Evolutionary conservation across 768 basidiomycete species (phyloP), one percentile per base, ranked within the genome.

Genomic region (Pulveroboletus frians): DNA sequence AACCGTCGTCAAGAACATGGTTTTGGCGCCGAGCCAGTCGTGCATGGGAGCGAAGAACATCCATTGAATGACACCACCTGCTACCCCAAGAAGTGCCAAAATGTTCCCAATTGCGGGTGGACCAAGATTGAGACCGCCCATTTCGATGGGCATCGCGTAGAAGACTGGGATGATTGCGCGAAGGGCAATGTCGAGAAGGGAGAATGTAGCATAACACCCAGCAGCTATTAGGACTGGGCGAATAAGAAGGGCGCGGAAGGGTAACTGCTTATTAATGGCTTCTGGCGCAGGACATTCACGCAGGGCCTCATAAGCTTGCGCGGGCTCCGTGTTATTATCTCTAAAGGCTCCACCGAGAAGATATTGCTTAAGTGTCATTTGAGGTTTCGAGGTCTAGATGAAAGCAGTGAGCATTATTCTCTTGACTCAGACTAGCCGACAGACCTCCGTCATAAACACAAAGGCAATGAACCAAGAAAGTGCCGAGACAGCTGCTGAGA

Each of bases 121-220:
- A 9, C 54, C 53, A 1, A 65, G 56, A 34, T 36, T 27, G n/a
- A 67, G 58, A 18, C 63, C 67, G 37, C 68, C 67, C 21, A 69
- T 45, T 46, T 57, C 58, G 4, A 70, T 55, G 2, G 67, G 59
- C 26, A 62, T 59, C 27, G 66, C 56, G 13, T 62, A 65, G 52
- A 67, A 71, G 31, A 71, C 50, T 1, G 72, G 69, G 7, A 58
- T 23, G 11, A 74, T 35, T 4, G 83, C 75, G 37, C 77, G 78
- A 55, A 78, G 78, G 9, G 80, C 64, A 38, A 88, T 85, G 47
- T 87, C 85, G 43, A 83, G 66, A 10, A 87, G 69, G 4, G 84
- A 76, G 20, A 83, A 71, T 26, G 66, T 64, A 7, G 78, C 80
- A 61, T 88, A 88, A 58, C 82, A 85, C 10, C 70, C 69, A 5